These are phyloP conservation scores for Alternaria hordeiaustralica DNA, from an alignment of 2,329 filamentous ascomycete species.

Conservation along the genomic window DNA sequence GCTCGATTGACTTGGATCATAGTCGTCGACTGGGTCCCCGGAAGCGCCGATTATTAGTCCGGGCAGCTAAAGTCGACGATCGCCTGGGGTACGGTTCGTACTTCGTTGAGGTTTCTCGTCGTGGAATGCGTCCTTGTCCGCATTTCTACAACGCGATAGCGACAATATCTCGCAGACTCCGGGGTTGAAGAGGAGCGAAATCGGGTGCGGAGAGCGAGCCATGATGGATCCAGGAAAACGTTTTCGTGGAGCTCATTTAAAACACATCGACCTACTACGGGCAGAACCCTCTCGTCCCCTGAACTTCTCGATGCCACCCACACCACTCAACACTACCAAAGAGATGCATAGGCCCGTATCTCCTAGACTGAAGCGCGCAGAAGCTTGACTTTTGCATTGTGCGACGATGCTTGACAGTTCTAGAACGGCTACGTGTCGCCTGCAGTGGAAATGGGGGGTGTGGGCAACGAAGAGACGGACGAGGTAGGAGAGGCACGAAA, in stretches of 20 bases:
- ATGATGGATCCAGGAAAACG: neutral
- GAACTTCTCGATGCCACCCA: neutral
- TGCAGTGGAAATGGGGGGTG: neutral
- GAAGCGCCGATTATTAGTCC: neutral
- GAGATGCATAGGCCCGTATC: conserved; percentile 16
- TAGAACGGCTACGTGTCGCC: conserved; percentile 16
- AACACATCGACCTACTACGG: conserved; percentile 1
- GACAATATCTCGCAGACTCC: neutral
- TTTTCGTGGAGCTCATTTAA: neutral
- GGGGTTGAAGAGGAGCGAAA: neutral
- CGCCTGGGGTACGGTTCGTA: neutral
- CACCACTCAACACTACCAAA: conserved; percentile 9
- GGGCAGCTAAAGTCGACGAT: neutral
- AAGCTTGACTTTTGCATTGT: conserved; percentile 10
- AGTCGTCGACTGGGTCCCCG: neutral
- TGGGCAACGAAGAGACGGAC: neutral
- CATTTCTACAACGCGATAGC: neutral
- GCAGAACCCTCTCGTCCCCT: conserved; percentile 6
- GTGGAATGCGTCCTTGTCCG: neutral
- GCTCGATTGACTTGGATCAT: neutral
- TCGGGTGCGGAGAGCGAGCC: neutral
- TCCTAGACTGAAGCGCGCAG: conserved; percentile 10
- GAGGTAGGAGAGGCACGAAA: neutral
- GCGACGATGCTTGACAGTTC: conserved; percentile 2
- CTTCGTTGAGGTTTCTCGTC: neutral